phyloP scores from a whole-genome alignment of 148 eudicot genomes.

The Amaranthus cruentus region DNA sequence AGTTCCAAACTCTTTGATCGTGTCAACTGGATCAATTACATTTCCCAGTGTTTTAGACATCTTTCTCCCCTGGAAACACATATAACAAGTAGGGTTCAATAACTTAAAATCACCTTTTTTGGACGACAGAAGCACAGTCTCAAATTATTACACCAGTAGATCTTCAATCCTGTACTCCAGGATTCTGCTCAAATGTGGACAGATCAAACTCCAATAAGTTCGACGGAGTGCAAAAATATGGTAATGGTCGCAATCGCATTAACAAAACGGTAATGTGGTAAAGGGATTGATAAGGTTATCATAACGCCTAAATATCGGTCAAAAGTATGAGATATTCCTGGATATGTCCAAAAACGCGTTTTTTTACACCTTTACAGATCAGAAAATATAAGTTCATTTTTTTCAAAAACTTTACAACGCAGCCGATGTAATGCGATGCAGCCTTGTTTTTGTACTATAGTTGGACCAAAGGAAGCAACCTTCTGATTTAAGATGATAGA shows the following conservation, averaged over 20 bases:
- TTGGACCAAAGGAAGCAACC: neutral
- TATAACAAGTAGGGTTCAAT: neutral
- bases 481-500: neutral
- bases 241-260: too few species aligned
- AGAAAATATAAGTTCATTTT: too few species aligned
- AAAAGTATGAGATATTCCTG: too few species aligned
- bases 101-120: neutral
- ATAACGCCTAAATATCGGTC: too few species aligned
- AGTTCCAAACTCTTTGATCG: constrained; percentile 81
- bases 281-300: too few species aligned
- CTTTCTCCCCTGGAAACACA: constrained; percentile 69
- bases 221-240: too few species aligned
- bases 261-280: too few species aligned
- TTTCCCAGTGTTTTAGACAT: constrained; percentile 97
- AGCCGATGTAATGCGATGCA: too few species aligned
- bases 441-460: too few species aligned
- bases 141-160: neutral
- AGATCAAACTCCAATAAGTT: neutral
- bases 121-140: neutral
- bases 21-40: constrained; percentile 92
- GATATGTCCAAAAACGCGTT: too few species aligned
- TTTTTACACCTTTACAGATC: too few species aligned
- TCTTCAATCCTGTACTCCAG: neutral
- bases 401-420: too few species aligned
- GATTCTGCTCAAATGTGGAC: neutral